Evolutionary conservation across 2,329 filamentous ascomycete genomes (phyloP), one percentile per base, ranked within the genome.

Genomic region (Cylindrodendrum hubeiense): DNA sequence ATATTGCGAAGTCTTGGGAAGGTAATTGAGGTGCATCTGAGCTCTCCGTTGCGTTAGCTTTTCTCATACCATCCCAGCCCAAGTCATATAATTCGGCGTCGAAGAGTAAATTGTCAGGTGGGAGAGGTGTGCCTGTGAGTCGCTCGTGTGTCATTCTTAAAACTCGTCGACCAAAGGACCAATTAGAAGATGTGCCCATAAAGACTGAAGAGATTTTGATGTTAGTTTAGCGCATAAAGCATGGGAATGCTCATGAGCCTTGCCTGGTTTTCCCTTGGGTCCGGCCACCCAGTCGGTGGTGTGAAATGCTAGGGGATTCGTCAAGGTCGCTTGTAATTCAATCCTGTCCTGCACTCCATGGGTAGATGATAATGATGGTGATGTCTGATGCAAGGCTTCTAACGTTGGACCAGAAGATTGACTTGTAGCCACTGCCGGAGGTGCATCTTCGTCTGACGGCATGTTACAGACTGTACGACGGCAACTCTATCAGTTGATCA

Each of bases 1-100:
- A 63, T 7, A 67, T 34, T n/a, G 70, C 67, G 22, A 72, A 72
- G 5, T 69, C 70, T 3, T 57, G 61, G 3, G 55, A 61, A 10
- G 70, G 67, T 5, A 72, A 34, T 2, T 58, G 19, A 0, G 66
- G 53, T n/a, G n/a, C n/a, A n/a, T n/a, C n/a, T n/a, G n/a, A n/a
- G n/a, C n/a, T n/a, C 8, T 21, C 6, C 12, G 6, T 6, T 13
- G 10, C 34, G 37, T 2, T 43, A 57, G 13, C 26, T 26, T 1
- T 52, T 19, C n/a, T 58, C 26, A 3, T 24, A 3, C 60, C 53
- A 39, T 63, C 26, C 60, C 60, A 63, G 3, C 39, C 39, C 3
- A 63, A n/a, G 17, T 63, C 46, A 33, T 63, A 63, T 1, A 58
- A 52, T 24, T 58, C 7, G 3, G 53, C 60, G 26, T 63, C 60